Conservation (phyloP, 148 eudicot species). For the Rhododendron griersonianum region DNA sequence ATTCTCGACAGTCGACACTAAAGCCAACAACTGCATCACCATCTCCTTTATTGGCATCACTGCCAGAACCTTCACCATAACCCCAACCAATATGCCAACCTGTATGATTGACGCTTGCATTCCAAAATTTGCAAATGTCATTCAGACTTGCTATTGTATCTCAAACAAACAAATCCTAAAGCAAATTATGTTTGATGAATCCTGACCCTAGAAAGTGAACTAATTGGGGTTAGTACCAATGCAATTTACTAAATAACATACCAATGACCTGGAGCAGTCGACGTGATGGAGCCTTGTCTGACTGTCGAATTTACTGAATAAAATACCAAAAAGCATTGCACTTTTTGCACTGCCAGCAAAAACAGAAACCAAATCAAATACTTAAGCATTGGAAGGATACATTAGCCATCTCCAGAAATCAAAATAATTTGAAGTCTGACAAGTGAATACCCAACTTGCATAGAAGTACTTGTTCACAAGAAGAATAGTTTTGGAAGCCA, state of each 20-base stretch:
- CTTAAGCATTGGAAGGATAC: too few species aligned
- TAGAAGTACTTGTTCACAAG: too few species aligned
- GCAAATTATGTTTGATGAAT: not conserved
- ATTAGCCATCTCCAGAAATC: too few species aligned
- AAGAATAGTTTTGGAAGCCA: too few species aligned
- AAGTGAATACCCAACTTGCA: too few species aligned
- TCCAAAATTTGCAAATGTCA: not conserved
- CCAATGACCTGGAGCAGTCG: slow-evolving; percentile 90
- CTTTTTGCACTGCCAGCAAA: too few species aligned
- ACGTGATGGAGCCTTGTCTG: slow-evolving; percentile 52
- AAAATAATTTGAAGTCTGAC: too few species aligned
- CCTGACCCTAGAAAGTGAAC: not conserved
- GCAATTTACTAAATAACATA: slow-evolving; percentile 24
- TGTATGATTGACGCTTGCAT: not conserved
- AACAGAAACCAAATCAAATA: too few species aligned
- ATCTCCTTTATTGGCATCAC: not conserved
- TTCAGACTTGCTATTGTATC: not conserved
- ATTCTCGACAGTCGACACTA: not conserved
- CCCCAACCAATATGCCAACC: not conserved
- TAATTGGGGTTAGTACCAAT: not conserved
- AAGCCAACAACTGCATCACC: not conserved
- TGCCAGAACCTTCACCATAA: not conserved
- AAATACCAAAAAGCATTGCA: too few species aligned
- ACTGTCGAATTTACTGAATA: slow-evolving; percentile 25
- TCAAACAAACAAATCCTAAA: slow-evolving; percentile 3